Base-by-base conservation (phyloP, 73 alveolate species). In the Paramecium tetraurelia region DNA sequence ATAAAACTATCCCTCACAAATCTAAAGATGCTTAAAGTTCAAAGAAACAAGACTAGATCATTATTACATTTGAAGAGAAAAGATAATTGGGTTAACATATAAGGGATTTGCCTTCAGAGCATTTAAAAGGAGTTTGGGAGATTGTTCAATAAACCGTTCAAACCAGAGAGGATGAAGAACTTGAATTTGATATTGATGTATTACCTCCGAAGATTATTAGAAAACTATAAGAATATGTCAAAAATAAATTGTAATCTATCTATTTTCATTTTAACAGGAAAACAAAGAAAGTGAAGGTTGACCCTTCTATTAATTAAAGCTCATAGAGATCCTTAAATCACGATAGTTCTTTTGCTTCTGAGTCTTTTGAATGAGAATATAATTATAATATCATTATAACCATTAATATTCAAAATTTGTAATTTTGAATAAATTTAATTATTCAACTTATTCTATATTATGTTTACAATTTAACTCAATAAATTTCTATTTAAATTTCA, bases 141-240 rank as follows among this genome's bases (percentile, higher is more conserved):
- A 90, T 90, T 16, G 95, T 90, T 7, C 18, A 41, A 80, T 43
- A 48, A 20, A 53, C 44, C 44, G 59, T 53, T 4, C 9, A 75
- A 21, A 41, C 46, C 1, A 20, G 22, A 16, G 90, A 27, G 12
- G 93, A 94, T 53, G 95, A 95, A 88, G 95, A 96, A 92, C 90
- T 96, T 44, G 98, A 96, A 92, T 96, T 96, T 85, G 98, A 96
- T 90, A 96, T 96, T 72, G 98, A 96, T 75, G 59, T 95, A 85
- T 76, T 96, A 88, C 94, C 98, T 18, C 86, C 59, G 1, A 92
- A 92, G 77, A 93, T 95, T 77, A 88, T 92, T 46, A 70, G 98
- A 90, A 96, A 96, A 92, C 85, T 96, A 58, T 96, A 96, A 90
- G 89, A 85, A 77, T 96, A 96, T 95, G 98, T 96, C 27, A 21